Conservation (phyloP, 2,329 filamentous ascomycete species). For the Sclerotinia spermophila region DNA sequence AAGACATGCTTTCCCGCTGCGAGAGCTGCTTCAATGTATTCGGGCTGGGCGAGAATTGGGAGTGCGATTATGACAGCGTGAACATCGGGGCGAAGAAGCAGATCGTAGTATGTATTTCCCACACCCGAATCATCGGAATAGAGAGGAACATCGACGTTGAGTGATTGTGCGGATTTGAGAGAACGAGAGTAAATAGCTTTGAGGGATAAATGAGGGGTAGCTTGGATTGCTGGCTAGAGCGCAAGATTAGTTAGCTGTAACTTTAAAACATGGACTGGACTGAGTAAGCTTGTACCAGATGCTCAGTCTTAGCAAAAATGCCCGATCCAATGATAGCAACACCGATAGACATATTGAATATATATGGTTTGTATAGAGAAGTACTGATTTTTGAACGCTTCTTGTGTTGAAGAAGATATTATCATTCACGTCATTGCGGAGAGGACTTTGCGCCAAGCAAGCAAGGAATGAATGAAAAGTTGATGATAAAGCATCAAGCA, state of each 20-base stretch:
- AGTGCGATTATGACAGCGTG: slow-evolving; percentile 43
- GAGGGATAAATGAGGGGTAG: slow-evolving; percentile 48
- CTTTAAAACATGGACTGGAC: background rate
- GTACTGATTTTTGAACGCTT: background rate
- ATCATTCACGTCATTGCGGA: background rate
- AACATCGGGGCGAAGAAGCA: slow-evolving; percentile 36
- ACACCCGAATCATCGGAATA: slow-evolving; percentile 36
- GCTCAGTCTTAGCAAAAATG: slow-evolving; percentile 58
- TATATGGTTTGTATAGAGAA: background rate
- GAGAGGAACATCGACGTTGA: slow-evolving; percentile 42
- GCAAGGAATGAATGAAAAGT: background rate
- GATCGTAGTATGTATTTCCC: slow-evolving; percentile 43
- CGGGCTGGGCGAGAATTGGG: slow-evolving; percentile 48
- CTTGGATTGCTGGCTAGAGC: slow-evolving; percentile 54
- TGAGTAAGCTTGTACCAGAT: slow-evolving; percentile 44
- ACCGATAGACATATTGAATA: slow-evolving; percentile 43
- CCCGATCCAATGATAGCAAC: slow-evolving; percentile 61
- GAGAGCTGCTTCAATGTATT: slow-evolving; percentile 48
- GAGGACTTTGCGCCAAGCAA: background rate
- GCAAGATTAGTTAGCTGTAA: background rate
- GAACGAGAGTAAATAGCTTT: slow-evolving; percentile 44
- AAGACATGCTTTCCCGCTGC: slow-evolving; percentile 52
- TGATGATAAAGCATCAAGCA: background rate
- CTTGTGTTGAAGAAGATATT: background rate
- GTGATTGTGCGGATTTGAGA: slow-evolving; percentile 33